Base-by-base conservation (phyloP, 352 stramenopile genomes). In the Pilasporangium apinafurcum region DNA sequence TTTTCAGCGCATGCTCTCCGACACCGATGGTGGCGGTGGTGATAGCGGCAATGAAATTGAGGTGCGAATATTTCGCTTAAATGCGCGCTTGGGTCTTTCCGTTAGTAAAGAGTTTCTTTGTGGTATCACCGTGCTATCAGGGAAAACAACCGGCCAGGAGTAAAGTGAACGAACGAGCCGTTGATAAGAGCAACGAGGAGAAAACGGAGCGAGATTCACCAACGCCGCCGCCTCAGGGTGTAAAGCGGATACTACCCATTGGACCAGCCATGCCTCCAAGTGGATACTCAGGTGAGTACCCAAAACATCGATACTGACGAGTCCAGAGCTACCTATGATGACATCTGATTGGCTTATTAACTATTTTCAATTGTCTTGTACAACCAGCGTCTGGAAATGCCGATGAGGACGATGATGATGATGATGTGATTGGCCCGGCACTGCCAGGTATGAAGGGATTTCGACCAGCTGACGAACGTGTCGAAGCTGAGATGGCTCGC, bases 361-460 rank as follows among this genome's bases (percentile, higher is more conserved):
- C n/a, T n/a, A n/a, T n/a, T 39, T 31, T 28, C 13, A 48, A 14
- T 36, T 17, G 13, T 2, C n/a, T 24, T 28, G 8, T 16, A 1
- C 5, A 12, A 32, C 9, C 26, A 48, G 28, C 20, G 6, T 51
- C 2, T 16, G 26, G 20, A 3, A 12, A 41, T 24, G 50, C 43
- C 7, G 50, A 65, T 10, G 57, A 72, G 4, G 60, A 83, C 1
- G 64, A 76, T 3, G 67, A 83, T 16, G 68, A 82, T 5, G 68
- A 66, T 12, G 51, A 73, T 2, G 30, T 83, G 21, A 54, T 94
- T 3, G 82, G 82, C 1, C 82, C 82, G 21, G 73, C 72, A 12
- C 52, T 94, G 10, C 82, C 79, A 22, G 82, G 82, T 0, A 87
- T 80, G 69, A 86, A 80, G 21, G 82, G 79, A 5, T 92, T 87